Percentiles rank a stretch among this genome's conserved stretches.
Conservation (phyloP, 1,139 yeast species). For the Hansenula sp. region DNA sequence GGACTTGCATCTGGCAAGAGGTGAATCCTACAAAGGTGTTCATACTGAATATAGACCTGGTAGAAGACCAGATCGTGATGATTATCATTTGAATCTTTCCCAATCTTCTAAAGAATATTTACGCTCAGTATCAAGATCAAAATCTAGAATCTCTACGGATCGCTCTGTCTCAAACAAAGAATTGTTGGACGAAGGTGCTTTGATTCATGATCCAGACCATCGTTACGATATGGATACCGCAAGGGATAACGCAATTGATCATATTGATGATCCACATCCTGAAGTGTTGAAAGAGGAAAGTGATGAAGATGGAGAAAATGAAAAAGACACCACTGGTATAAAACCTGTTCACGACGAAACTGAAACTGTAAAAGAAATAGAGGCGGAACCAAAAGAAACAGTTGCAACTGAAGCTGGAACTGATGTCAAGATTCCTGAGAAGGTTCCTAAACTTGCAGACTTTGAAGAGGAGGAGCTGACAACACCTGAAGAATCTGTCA, state of each 20-base stretch:
- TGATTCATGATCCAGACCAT: slow-evolving; percentile 24
- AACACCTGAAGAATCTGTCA: slow-evolving; percentile 2
- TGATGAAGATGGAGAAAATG: background rate
- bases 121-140: slow-evolving; percentile 58
- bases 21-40: slow-evolving; percentile 56
- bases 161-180: slow-evolving; percentile 22
- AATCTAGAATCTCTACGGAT: slow-evolving; percentile 40
- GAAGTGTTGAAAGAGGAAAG: background rate
- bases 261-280: slow-evolving; percentile 8
- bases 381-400: background rate
- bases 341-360: background rate
- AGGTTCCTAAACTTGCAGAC: background rate
- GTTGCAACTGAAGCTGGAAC: background rate
- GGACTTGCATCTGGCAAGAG: slow-evolving; percentile 60
- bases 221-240: slow-evolving; percentile 6
- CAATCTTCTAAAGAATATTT: slow-evolving; percentile 32
- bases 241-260: slow-evolving; percentile 8
- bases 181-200: slow-evolving; percentile 33
- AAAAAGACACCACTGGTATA: background rate
- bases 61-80: slow-evolving; percentile 13
- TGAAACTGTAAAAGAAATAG: background rate
- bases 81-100: slow-evolving; percentile 6
- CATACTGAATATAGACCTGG: slow-evolving; percentile 18
- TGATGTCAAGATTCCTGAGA: background rate
- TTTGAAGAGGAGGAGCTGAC: background rate